Percentiles rank a stretch among this genome's conserved stretches.
Conservation (phyloP, 139 green algal genomes). For the Picochlorum sp. region DNA sequence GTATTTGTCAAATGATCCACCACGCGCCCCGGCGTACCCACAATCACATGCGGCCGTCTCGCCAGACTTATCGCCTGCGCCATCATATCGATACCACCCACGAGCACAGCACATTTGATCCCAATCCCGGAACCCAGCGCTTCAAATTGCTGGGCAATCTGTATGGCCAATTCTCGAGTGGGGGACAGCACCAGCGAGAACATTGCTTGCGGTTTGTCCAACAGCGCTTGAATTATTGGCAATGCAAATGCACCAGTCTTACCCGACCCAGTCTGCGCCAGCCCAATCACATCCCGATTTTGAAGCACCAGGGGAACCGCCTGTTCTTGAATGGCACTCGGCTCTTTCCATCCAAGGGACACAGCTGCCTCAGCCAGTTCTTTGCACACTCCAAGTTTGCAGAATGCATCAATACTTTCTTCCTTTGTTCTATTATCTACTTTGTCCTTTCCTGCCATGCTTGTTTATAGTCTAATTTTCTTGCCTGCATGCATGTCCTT, state of each 20-base stretch:
- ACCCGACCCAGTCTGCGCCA: slow-evolving; percentile 94
- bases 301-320: slow-evolving; percentile 74
- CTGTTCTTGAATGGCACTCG: slow-evolving; percentile 73
- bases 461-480: not conserved
- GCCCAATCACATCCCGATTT: slow-evolving; percentile 87
- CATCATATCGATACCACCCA: slow-evolving; percentile 99
- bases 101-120: slow-evolving; percentile 74
- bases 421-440: not conserved
- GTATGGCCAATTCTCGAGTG: slow-evolving; percentile 94
- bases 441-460: not conserved
- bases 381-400: slow-evolving; percentile 65
- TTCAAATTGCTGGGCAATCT: slow-evolving; percentile 98
- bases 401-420: slow-evolving; percentile 37
- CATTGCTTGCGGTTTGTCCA: slow-evolving; percentile 81
- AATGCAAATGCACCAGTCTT: slow-evolving; percentile 97
- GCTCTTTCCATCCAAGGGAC: slow-evolving; percentile 69
- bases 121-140: slow-evolving; percentile 82
- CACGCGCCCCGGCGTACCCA: slow-evolving; percentile 89
- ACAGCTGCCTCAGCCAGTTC: slow-evolving; percentile 72
- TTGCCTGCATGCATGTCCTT: not conserved
- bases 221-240: slow-evolving; percentile 85
- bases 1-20: slow-evolving; percentile 99
- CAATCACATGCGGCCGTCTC: slow-evolving; percentile 87
- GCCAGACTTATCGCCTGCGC: slow-evolving; percentile 80
- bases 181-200: slow-evolving; percentile 91